Base-by-base conservation (phyloP, 108 stramenopile species). In the Nitzschia inconspicua region DNA sequence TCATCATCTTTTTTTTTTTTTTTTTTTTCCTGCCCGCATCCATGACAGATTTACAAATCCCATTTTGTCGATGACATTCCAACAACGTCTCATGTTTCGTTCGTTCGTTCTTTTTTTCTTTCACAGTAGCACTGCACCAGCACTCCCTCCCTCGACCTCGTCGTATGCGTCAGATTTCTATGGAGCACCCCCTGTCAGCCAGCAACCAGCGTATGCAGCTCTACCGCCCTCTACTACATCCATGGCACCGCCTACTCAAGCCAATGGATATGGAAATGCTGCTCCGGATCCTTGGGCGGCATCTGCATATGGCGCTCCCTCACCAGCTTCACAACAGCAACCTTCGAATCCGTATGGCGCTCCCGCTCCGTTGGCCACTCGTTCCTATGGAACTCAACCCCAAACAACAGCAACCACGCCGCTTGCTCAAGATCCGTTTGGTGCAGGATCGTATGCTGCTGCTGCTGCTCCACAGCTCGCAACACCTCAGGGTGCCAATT, bases 171-270 rank as follows among this genome's bases (percentile, higher is more conserved):
- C 56, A 13, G 68, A 62, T 25, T 46, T 56, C 35, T 70, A 37
- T 53, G 68, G 68, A 47, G 60, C 53, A 35, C 56, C 65, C 27
- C 56, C 55, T 18, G 36, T 13, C 13, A 34, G 52, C 11, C 68
- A 60, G 22, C 59, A 54, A 35, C 36, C 62, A 41, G 72, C 76
- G 42, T 57, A 72, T 49, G 72, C 73, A 11, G 68, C 78, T 35
- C 62, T 79, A 13, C 65, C 82, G 41, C 48, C 73, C 46, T 39
- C 52, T 29, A 50, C 65, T 25, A 44, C 64, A 32, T 58, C 65
- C 53, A 39, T 61, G 51, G 70, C 63, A 37, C 6, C 16, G 22
- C 36, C 57, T 0, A 19, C 9, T n/a, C 13, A 11, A 2, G 14
- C 29, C 29, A 26, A 27, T 19, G 35, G 37, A 22, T n/a, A n/a